A percentile compares a stretch with the other conserved stretches of the same genome.
phyloP scores from a whole-genome alignment of 2,329 filamentous ascomycete species.

The Fusarium metavorans region DNA sequence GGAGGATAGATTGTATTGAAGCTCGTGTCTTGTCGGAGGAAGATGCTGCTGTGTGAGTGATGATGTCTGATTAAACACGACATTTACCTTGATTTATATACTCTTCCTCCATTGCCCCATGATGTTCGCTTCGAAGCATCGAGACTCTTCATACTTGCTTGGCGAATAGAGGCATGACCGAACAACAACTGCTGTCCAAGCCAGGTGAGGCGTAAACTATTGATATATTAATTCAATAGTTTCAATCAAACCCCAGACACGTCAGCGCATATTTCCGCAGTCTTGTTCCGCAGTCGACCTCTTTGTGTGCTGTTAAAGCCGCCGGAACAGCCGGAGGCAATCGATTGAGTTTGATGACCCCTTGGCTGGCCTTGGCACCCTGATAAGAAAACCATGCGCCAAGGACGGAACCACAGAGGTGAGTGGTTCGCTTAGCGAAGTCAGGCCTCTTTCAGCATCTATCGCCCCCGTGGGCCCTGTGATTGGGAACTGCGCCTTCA shows the following conservation, averaged over 20 bases:
- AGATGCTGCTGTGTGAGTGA: neutral
- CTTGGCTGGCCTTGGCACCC: neutral
- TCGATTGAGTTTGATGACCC: neutral
- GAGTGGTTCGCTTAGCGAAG: neutral
- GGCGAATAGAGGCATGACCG: neutral
- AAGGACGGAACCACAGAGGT: neutral
- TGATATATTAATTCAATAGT: slow-evolving; percentile 1
- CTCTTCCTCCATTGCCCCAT: neutral
- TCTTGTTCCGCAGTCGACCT: neutral
- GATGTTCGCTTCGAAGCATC: neutral
- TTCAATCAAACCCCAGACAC: neutral
- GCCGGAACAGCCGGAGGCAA: neutral
- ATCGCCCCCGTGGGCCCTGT: neutral
- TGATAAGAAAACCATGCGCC: neutral
- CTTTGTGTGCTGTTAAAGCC: neutral
- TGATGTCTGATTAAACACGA: neutral
- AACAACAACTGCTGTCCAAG: neutral
- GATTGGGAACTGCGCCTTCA: neutral
- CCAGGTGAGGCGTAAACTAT: neutral
- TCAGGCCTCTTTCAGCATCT: neutral
- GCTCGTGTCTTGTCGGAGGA: neutral
- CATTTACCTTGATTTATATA: neutral
- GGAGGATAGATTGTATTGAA: neutral
- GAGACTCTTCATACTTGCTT: neutral
- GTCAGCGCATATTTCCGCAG: neutral